Conservation (phyloP, 1,139 yeast species). For the Blastobotrys arbuscula region DNA sequence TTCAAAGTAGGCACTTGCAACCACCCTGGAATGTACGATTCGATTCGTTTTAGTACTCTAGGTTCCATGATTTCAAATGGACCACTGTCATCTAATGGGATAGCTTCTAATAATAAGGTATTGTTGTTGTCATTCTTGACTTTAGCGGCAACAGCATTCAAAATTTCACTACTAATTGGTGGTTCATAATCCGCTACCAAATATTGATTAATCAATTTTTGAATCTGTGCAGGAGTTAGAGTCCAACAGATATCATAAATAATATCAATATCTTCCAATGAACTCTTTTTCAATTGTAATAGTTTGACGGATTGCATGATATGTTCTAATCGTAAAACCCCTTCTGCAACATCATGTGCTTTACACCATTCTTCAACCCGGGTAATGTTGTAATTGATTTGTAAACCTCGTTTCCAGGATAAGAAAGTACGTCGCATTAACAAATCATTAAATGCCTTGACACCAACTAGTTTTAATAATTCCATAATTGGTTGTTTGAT, state of each 20-base stretch:
- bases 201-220: slow-evolving; percentile 83
- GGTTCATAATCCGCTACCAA: slow-evolving; percentile 93
- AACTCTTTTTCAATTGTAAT: slow-evolving; percentile 83
- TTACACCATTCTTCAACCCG: slow-evolving; percentile 99
- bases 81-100: slow-evolving; percentile 60
- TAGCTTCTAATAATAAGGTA: slow-evolving; percentile 46
- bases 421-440: slow-evolving; percentile 91
- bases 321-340: slow-evolving; percentile 81
- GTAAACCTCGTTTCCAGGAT: slow-evolving; percentile 97
- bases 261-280: slow-evolving; percentile 85
- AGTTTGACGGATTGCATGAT: slow-evolving; percentile 91
- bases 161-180: slow-evolving; percentile 80
- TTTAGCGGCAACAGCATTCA: slow-evolving; percentile 76
- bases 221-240: slow-evolving; percentile 89
- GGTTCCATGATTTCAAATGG: slow-evolving; percentile 83
- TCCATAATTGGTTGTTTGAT: slow-evolving; percentile 83
- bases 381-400: slow-evolving; percentile 92
- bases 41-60: slow-evolving; percentile 82
- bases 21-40: slow-evolving; percentile 96
- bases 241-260: slow-evolving; percentile 94
- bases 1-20: slow-evolving; percentile 82
- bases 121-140: slow-evolving; percentile 52
- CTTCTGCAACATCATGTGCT: slow-evolving; percentile 87
- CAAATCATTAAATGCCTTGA: slow-evolving; percentile 90
- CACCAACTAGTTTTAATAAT: slow-evolving; percentile 81